Conservation (phyloP, 495 filamentous ascomycete genomes). For the Aspergillus nidulans region DNA sequence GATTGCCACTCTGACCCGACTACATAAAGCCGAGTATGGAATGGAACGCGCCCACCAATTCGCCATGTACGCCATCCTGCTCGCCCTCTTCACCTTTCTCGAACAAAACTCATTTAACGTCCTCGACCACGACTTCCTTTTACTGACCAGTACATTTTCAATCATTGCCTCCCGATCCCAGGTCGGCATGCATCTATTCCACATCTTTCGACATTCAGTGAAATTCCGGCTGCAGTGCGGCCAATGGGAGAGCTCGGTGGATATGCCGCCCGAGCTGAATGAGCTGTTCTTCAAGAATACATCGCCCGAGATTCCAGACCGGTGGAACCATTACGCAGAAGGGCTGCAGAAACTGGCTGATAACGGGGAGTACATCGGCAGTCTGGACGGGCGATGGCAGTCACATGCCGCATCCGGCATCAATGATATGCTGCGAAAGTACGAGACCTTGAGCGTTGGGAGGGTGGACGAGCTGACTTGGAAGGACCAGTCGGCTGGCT, state of each 20-base stretch:
- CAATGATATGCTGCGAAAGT: constrained; percentile 21
- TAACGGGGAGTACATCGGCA: constrained; percentile 4
- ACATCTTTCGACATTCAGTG: constrained; percentile 26
- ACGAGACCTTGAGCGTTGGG: constrained; percentile 22
- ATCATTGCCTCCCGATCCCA: constrained; percentile 23
- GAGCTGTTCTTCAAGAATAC: constrained; percentile 15
- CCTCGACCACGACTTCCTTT: constrained; percentile 25
- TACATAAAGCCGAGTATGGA: constrained; percentile 20
- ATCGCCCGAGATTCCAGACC: constrained; percentile 2
- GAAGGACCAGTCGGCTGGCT: not conserved
- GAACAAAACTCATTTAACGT: constrained; percentile 24
- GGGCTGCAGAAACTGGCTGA: constrained; percentile 4
- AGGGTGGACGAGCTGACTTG: constrained; percentile 4
- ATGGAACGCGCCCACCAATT: constrained; percentile 30
- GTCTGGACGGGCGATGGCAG: not conserved
- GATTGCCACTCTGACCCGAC: constrained; percentile 20
- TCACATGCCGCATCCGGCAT: constrained; percentile 1
- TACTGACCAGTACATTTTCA: constrained; percentile 23
- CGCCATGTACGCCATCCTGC: constrained; percentile 29
- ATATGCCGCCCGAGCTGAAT: constrained; percentile 9
- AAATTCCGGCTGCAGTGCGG: constrained; percentile 11
- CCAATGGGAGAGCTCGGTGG: not conserved
- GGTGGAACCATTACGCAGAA: constrained; percentile 13
- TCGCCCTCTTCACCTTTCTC: constrained; percentile 27
- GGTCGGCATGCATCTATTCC: constrained; percentile 24